Evolutionary conservation across 495 filamentous ascomycete species (phyloP), one percentile per base, ranked within the genome.

Genomic region (Penicillium longicatenatum): DNA sequence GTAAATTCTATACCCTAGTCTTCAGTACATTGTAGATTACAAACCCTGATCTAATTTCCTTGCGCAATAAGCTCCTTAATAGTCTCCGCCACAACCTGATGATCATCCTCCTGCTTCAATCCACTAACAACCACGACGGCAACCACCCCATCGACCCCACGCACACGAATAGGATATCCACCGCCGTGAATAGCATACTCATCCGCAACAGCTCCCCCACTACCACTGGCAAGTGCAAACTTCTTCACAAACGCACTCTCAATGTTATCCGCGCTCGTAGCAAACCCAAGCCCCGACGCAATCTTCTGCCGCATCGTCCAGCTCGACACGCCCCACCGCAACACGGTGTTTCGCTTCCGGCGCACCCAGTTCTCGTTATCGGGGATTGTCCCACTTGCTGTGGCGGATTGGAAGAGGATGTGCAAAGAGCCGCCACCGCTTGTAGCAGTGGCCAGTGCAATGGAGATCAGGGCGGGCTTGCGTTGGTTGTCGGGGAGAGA

Each of bases 121-220:
- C 89, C 89, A 69, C 84, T 88, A 11, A 92, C 88, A 19, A 91
- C 86, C 43, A 91, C 81, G 4, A 90, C 86, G 1, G 81, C 89
- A 39, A 91, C 84, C 20, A 91, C 62, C 0, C 86, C 89, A 69
- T 91, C 88, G 16, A 92, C 86, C 0, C 86, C 85, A 31, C 66
- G 75, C 3, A 92, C 88, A 16, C 84, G 76, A 39, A 91, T 81
- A 9, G 89, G 89, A 54, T 87, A 82, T 1, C 77, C 90, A 16
- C 89, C 90, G 0, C 90, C 90, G 73, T 91, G 86, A 59, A 90
- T 86, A 8, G 87, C 86, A 79, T 88, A 93, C 16, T 81, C 74
- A 61, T 79, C 82, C 14, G 81, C 80, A 29, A 75, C 74, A 17
- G 72, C 77, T 26, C 75, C 76, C 1, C 80, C 70, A 53, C 56